Percentiles rank a stretch among this genome's conserved stretches.
These are phyloP conservation scores for Pulveroboletus sp. DNA, from an alignment of 1,284 basidiomycete genomes.

Conservation along the genomic window DNA sequence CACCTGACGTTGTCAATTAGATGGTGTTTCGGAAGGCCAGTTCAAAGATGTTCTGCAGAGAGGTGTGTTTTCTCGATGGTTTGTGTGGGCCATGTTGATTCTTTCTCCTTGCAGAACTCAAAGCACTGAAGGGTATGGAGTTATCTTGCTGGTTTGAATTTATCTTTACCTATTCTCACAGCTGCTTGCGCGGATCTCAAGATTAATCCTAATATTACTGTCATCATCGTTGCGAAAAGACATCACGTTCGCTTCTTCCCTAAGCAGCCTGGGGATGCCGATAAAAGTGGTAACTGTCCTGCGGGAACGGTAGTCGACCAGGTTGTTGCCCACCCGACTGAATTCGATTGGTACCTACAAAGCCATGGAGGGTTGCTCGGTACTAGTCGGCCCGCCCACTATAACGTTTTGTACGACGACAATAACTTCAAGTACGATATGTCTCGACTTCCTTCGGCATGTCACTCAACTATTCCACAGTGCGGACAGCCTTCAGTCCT, in stretches of 20 bases:
- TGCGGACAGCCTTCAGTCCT: slow-evolving; percentile 61
- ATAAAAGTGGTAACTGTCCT: slow-evolving; percentile 67
- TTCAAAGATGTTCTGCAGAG: slow-evolving; percentile 63
- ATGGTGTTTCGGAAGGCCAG: slow-evolving; percentile 80
- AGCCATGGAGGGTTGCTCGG: slow-evolving; percentile 70
- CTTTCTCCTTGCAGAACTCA: slow-evolving; percentile 43
- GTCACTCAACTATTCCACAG: slow-evolving; percentile 32
- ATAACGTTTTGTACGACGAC: slow-evolving; percentile 60
- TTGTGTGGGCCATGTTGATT: neutral
- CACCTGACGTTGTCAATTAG: slow-evolving; percentile 33
- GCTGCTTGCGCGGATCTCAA: slow-evolving; percentile 53
- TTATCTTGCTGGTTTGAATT: slow-evolving; percentile 1
- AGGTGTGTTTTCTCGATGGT: slow-evolving; percentile 37
- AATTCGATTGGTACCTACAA: slow-evolving; percentile 80
- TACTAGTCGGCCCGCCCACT: slow-evolving; percentile 66
- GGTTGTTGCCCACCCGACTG: slow-evolving; percentile 67
- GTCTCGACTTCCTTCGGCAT: neutral
- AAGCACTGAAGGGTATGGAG: slow-evolving; percentile 49
- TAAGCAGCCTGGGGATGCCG: slow-evolving; percentile 44
- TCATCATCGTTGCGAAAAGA: slow-evolving; percentile 74
- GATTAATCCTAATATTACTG: slow-evolving; percentile 64
- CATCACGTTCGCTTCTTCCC: slow-evolving; percentile 81
- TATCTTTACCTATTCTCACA: slow-evolving; percentile 28
- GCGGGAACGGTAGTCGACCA: slow-evolving; percentile 74
- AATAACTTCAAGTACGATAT: slow-evolving; percentile 46